Conservation (phyloP, 2,329 filamentous ascomycete species). For the Zopfia rhizophila region DNA sequence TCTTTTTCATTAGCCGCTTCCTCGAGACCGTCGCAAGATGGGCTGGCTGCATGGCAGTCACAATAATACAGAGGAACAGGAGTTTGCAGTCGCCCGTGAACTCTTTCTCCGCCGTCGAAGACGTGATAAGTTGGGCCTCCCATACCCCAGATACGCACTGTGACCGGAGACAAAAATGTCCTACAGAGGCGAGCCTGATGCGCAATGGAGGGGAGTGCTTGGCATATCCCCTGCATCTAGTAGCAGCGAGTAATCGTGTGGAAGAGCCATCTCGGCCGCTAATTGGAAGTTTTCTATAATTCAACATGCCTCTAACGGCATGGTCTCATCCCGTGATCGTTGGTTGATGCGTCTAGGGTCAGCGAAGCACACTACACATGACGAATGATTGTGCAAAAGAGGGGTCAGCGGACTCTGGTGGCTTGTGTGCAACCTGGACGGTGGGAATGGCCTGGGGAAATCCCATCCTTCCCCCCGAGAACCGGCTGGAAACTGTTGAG, state of each 20-base stretch:
- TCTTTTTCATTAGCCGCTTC: no score
- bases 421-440: constrained; percentile 41
- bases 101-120: no score
- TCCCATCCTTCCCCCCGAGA: constrained; percentile 29
- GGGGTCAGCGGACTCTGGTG: constrained; percentile 38
- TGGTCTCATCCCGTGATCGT: constrained; percentile 42
- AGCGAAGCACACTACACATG: constrained; percentile 34
- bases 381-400: constrained; percentile 44
- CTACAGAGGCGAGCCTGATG: constrained; percentile 20
- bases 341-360: constrained; percentile 37
- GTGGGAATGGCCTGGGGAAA: constrained; percentile 34
- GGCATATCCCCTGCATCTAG: constrained; percentile 34
- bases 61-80: no score
- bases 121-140: no score
- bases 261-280: constrained; percentile 17
- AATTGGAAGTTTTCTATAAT: constrained; percentile 36
- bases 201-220: constrained; percentile 9
- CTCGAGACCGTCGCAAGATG: no score
- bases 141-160: constrained; percentile 2
- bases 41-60: no score
- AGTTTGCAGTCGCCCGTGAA: no score
- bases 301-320: constrained; percentile 28
- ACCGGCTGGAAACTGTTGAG: constrained; percentile 37
- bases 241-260: constrained; percentile 33
- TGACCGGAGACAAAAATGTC: constrained; percentile 21